A percentile compares a stretch with the other conserved stretches of the same genome.
phyloP scores from a whole-genome alignment of 2,329 filamentous ascomycete species.

The Alternaria burnsii region DNA sequence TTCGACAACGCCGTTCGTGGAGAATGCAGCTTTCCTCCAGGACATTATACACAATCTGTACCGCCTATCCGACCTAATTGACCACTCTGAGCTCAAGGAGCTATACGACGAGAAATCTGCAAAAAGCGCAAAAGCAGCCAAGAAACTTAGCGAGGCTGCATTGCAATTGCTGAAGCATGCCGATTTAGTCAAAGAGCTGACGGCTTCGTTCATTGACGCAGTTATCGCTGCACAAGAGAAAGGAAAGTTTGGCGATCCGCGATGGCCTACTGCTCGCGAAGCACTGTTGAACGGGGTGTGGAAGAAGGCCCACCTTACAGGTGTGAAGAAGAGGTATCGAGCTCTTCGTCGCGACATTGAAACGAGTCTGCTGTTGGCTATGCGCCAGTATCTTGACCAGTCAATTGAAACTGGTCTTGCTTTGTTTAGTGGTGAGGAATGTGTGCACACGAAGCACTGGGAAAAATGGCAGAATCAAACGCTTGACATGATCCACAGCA shows the following conservation, averaged over 20 bases:
- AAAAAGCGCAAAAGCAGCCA: slow-evolving; percentile 20
- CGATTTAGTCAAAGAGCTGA: slow-evolving; percentile 33
- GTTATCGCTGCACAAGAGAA: slow-evolving; percentile 32
- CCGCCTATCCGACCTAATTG: slow-evolving; percentile 31
- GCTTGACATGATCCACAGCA: slow-evolving; percentile 34
- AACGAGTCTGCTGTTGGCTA: slow-evolving; percentile 33
- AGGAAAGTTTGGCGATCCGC: slow-evolving; percentile 29
- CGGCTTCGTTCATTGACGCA: slow-evolving; percentile 29
- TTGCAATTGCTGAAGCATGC: slow-evolving; percentile 38
- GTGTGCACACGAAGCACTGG: slow-evolving; percentile 20
- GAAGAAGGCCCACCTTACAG: slow-evolving; percentile 42
- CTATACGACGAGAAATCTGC: slow-evolving; percentile 27
- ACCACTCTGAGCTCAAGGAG: slow-evolving; percentile 30
- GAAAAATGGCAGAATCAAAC: slow-evolving; percentile 42
- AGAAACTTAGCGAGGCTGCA: slow-evolving; percentile 38
- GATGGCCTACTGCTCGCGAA: slow-evolving; percentile 34
- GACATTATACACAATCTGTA: slow-evolving; percentile 34
- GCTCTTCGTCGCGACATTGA: slow-evolving; percentile 37
- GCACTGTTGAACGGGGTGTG: slow-evolving; percentile 42
- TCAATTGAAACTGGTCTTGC: slow-evolving; percentile 39
- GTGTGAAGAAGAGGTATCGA: slow-evolving; percentile 36
- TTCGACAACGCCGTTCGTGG: slow-evolving; percentile 17
- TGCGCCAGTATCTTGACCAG: slow-evolving; percentile 42
- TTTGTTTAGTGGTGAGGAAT: slow-evolving; percentile 31
- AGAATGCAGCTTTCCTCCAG: slow-evolving; percentile 34